Percentiles rank a stretch among this genome's conserved stretches.
These are phyloP conservation scores for Suillus brevipes DNA, from an alignment of 768 basidiomycete species.

Conservation along the genomic window DNA sequence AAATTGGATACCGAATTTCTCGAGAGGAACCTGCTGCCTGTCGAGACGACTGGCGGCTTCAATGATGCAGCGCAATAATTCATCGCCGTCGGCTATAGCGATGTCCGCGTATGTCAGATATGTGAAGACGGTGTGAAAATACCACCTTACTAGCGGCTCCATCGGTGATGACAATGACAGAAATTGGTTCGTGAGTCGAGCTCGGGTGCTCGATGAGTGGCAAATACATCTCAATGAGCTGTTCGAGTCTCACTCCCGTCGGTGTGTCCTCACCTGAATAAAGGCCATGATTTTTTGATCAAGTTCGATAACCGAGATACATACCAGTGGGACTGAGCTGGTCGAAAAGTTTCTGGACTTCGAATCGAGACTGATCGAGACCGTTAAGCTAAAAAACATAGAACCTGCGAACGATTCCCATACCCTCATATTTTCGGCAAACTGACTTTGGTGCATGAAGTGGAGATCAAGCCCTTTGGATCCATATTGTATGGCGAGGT, in stretches of 20 bases:
- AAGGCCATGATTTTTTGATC: neutral
- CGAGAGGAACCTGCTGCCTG: conserved; percentile 30
- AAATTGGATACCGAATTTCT: conserved; percentile 48
- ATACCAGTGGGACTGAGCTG: conserved; percentile 24
- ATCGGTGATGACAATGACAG: conserved; percentile 39
- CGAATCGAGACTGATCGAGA: conserved; percentile 21
- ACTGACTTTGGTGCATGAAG: conserved; percentile 40
- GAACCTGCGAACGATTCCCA: neutral
- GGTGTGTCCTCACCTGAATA: conserved; percentile 36
- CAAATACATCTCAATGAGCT: conserved; percentile 39
- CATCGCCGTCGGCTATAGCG: conserved; percentile 25
- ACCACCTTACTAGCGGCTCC: conserved; percentile 39
- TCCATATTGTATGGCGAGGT: conserved; percentile 37
- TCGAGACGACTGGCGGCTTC: conserved; percentile 42
- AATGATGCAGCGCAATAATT: conserved; percentile 33
- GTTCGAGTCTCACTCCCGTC: conserved; percentile 37
- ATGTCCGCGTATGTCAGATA: conserved; percentile 8
- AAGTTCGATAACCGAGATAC: conserved; percentile 6
- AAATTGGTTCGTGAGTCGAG: conserved; percentile 37
- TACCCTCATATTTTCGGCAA: conserved; percentile 30
- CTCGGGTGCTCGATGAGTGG: conserved; percentile 29
- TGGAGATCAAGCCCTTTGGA: conserved; percentile 42
- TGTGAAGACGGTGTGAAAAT: neutral
- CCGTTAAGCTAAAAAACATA: neutral
- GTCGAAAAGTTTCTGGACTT: conserved; percentile 28